These are phyloP conservation scores for Malassezia vespertilionis DNA, from an alignment of 1,284 basidiomycete genomes.

Conservation along the genomic window DNA sequence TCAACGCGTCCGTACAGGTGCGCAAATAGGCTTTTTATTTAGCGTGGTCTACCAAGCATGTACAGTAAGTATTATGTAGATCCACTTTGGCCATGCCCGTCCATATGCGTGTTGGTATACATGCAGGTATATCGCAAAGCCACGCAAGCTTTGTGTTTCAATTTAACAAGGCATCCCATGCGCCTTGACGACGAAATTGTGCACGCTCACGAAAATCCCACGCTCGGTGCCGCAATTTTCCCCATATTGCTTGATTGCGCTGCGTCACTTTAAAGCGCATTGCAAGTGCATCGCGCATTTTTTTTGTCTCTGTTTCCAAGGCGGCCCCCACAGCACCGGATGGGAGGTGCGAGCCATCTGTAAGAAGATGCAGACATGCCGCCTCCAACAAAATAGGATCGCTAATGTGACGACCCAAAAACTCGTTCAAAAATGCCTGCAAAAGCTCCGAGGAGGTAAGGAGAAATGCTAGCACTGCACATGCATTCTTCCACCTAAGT, in stretches of 20 bases:
- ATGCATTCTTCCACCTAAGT: slow-evolving; percentile 11
- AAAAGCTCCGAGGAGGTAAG: neutral
- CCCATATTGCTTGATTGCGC: slow-evolving; percentile 31
- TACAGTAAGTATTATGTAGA: too few relatives aligned
- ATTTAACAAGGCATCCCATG: slow-evolving; percentile 14
- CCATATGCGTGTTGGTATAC: too few relatives aligned
- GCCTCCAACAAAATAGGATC: slow-evolving; percentile 5
- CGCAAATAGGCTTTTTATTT: too few relatives aligned
- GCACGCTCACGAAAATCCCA: slow-evolving; percentile 36
- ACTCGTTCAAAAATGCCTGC: slow-evolving; percentile 13
- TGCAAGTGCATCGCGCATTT: neutral
- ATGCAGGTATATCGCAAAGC: too few relatives aligned
- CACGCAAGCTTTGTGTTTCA: too few relatives aligned
- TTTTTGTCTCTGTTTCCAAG: neutral
- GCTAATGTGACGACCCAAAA: slow-evolving; percentile 5
- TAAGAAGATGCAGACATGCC: slow-evolving; percentile 8
- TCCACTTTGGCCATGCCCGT: too few relatives aligned
- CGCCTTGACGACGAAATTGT: slow-evolving; percentile 4
- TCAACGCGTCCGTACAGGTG: too few relatives aligned
- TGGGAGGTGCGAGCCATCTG: neutral
- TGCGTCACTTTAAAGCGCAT: slow-evolving; percentile 22
- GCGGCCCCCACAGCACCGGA: neutral
- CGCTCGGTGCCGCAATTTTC: slow-evolving; percentile 31
- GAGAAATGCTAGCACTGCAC: slow-evolving; percentile 6
- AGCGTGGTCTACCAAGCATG: too few relatives aligned